Percentiles rank a stretch among this genome's conserved stretches.
phyloP scores from a whole-genome alignment of 768 basidiomycete species.

The Pleurotus tuoliensis region DNA sequence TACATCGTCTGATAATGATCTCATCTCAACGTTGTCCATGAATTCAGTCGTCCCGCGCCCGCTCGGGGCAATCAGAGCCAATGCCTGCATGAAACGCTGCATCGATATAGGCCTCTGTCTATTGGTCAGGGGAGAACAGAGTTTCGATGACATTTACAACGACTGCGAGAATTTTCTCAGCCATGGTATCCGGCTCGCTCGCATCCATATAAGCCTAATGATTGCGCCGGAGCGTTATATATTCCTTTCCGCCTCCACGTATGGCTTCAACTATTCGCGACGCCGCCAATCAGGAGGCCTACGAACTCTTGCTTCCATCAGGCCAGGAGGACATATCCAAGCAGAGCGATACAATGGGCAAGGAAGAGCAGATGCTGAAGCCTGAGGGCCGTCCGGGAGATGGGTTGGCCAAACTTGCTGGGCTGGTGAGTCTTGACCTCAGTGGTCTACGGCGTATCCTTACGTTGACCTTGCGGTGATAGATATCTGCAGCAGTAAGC shows the following conservation, averaged over 20 bases:
- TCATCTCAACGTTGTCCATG: background rate
- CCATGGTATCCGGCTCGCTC: background rate
- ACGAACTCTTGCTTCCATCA: constrained; percentile 13
- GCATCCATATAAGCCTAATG: constrained; percentile 4
- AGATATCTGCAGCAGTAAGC: constrained; percentile 2
- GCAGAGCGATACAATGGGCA: constrained; percentile 15
- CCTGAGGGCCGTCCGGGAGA: constrained; percentile 37
- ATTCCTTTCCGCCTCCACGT: background rate
- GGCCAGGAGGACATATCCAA: background rate
- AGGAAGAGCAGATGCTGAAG: constrained; percentile 22
- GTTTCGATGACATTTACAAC: constrained; percentile 1
- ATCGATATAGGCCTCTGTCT: background rate
- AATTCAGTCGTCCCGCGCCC: background rate
- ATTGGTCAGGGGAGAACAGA: background rate
- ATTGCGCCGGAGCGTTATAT: background rate
- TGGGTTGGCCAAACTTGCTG: constrained; percentile 23
- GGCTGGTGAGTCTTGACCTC: constrained; percentile 30
- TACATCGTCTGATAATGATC: background rate
- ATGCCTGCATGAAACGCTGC: background rate
- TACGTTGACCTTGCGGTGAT: background rate
- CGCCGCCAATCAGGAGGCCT: constrained; percentile 6
- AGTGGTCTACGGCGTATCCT: background rate
- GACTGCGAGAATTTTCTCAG: constrained; percentile 9
- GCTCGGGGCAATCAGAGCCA: constrained; percentile 1
- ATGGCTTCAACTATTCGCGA: background rate